Evolutionary conservation across 768 basidiomycete species (phyloP).

Genomic region (Pluteus cervinus): DNA sequence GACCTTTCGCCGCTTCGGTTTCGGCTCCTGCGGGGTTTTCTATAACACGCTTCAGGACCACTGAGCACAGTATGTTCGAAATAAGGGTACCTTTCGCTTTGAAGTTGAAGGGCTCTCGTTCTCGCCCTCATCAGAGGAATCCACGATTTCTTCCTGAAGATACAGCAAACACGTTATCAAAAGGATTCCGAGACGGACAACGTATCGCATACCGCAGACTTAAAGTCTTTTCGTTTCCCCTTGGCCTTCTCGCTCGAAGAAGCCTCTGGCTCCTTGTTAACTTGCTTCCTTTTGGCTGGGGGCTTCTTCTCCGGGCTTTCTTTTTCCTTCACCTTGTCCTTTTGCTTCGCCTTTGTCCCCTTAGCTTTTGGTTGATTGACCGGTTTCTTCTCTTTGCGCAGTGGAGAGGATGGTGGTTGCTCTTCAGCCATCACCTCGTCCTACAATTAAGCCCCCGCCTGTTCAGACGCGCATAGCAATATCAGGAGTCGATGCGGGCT

Average conservation of each 20-base stretch:
- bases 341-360: neutral
- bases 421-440: slow-evolving; percentile 5
- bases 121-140: too few relatives aligned
- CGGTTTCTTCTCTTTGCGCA: neutral
- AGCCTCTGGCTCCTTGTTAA: slow-evolving; percentile 8
- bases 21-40: slow-evolving; percentile 14
- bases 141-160: too few relatives aligned
- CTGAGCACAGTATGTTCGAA: too few relatives aligned
- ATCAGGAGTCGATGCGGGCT: slow-evolving; percentile 8
- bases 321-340: slow-evolving; percentile 2
- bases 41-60: too few relatives aligned
- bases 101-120: too few relatives aligned
- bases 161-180: too few relatives aligned
- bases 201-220: too few relatives aligned
- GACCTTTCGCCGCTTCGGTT: slow-evolving; percentile 11
- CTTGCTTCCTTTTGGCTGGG: slow-evolving; percentile 5
- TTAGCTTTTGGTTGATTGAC: neutral
- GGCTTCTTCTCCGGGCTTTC: slow-evolving; percentile 5
- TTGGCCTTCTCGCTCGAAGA: slow-evolving; percentile 6
- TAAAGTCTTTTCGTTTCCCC: too few relatives aligned
- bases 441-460: slow-evolving; percentile 3
- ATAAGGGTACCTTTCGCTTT: too few relatives aligned
- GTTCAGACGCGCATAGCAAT: slow-evolving; percentile 9
- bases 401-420: neutral
- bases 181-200: too few relatives aligned